Base-by-base conservation (phyloP, 1,284 basidiomycete species). In the Microbotryomycetes sp. region DNA sequence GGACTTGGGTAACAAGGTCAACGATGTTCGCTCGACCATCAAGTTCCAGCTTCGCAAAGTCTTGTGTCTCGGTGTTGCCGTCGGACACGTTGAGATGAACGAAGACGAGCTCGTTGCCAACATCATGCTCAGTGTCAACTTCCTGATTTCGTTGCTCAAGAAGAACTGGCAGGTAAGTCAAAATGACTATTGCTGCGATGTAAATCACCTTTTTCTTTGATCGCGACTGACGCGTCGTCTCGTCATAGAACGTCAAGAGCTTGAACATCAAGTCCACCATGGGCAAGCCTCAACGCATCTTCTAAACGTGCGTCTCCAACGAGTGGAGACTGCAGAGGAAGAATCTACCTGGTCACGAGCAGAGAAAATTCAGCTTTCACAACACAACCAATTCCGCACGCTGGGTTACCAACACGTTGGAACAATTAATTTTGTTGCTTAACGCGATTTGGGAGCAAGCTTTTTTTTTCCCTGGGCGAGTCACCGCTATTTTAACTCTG, bases 11-110 rank as follows among this genome's bases (percentile, higher is more conserved):
- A 89, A 86, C 83, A 97, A 97, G 83, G 82, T 97, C 76, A 86
- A 79, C 73, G 96, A 99, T 78, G 93, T 99, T 73, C 89, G 90
- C 77, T 93, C 90, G 73, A 65, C 59, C 31, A 70, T 70, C 65
- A 94, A 96, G 81, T 96, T 97, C 88, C 92, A 96, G 83, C 84
- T 96, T 65, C 98, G 98, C 86, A 98, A 98, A 83, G 94, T 98
- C 64, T 85, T 99, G 64, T 99, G 96, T 82, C 83, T 98, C 80
- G 96, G 92, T 83, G 94, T 97, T 71, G 96, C 96, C 73, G 87
- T 98, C 70, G 96, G 93, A 74, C 92, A 98, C 81, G 83, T 97
- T 77, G 84, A 96, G 79, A 97, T 98, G 93, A 86, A 83, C 63
- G 93, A 97, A 72, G 96, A 99, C 80, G 91, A 97, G 80, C 88